Evolutionary conservation across 148 eudicot species (phyloP).

Genomic region (Silene latifolia): DNA sequence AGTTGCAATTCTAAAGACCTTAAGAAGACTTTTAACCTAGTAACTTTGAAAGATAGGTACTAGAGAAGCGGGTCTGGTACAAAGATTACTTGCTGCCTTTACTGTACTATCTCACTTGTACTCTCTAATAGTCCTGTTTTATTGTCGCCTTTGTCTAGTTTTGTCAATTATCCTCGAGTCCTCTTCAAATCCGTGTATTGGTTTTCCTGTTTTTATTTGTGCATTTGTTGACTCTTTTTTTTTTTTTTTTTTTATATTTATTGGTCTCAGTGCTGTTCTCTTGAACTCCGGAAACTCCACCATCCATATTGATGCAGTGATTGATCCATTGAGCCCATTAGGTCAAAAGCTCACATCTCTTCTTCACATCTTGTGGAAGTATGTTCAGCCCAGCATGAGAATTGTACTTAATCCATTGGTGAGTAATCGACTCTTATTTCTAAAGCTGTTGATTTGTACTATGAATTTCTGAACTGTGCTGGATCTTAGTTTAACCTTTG

Average conservation of each 20-base stretch:
- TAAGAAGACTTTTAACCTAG: background rate
- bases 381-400: constrained; percentile 87
- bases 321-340: constrained; percentile 90
- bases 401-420: constrained; percentile 94
- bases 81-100: background rate
- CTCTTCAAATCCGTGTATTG: background rate
- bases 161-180: background rate
- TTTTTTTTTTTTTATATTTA: background rate
- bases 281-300: constrained; percentile 55
- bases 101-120: background rate
- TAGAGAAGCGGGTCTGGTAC: background rate
- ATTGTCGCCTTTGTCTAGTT: background rate
- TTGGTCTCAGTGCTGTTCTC: constrained; percentile 71
- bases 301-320: constrained; percentile 91
- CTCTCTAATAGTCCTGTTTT: background rate
- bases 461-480: constrained; percentile 5
- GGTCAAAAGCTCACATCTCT: constrained; percentile 89
- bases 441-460: background rate
- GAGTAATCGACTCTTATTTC: constrained; percentile 24
- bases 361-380: constrained; percentile 63
- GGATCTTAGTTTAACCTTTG: background rate
- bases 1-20: background rate
- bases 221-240: background rate
- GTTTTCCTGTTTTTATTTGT: background rate
- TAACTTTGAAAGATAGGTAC: constrained; percentile 1